Evolutionary conservation across 768 basidiomycete species (phyloP).

Genomic region (Hortiboletus campestris): DNA sequence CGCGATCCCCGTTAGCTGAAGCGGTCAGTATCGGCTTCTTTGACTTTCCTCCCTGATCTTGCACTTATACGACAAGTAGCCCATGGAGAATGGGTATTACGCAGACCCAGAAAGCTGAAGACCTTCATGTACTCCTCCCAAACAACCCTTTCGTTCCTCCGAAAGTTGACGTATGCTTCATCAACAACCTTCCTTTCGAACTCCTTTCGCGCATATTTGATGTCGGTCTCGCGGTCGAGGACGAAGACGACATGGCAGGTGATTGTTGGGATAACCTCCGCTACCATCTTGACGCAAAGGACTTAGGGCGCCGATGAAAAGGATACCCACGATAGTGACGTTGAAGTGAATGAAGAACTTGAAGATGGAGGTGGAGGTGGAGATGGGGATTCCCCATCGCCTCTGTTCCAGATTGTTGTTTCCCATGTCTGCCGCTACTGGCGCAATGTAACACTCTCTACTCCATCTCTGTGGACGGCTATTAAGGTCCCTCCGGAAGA

Average conservation of each 20-base stretch:
- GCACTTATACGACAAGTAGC: neutral
- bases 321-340: constrained; percentile 9
- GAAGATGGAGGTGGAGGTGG: neutral
- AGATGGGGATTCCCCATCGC: constrained; percentile 1
- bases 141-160: constrained; percentile 53
- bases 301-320: constrained; percentile 13
- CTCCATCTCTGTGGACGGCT: constrained; percentile 55
- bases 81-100: constrained; percentile 1
- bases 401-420: constrained; percentile 43
- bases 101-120: neutral
- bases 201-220: constrained; percentile 56
- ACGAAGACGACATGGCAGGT: constrained; percentile 33
- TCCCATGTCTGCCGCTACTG: constrained; percentile 48
- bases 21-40: neutral
- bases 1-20: no score
- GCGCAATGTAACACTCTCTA: constrained; percentile 51
- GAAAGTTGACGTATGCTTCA: constrained; percentile 39
- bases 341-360: neutral
- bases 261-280: neutral
- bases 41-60: neutral
- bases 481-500: constrained; percentile 30
- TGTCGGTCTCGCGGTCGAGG: constrained; percentile 41
- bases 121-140: constrained; percentile 26
- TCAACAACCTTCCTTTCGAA: constrained; percentile 55
- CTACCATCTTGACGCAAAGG: constrained; percentile 36